phyloP scores from a whole-genome alignment of 23 red algal genomes.

The Gracilaria domingensis region DNA sequence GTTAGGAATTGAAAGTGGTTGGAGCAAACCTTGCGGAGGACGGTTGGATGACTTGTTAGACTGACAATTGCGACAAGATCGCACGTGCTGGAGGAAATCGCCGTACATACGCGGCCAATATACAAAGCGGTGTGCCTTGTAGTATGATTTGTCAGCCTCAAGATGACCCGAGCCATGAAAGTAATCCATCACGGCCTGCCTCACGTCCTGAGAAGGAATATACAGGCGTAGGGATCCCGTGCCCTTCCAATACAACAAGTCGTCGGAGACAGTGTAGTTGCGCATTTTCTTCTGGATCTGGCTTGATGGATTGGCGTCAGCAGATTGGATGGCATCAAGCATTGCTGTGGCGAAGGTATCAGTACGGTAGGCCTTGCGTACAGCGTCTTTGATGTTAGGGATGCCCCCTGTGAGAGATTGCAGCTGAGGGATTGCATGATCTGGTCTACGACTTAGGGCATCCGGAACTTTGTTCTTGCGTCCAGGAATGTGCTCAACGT shows the following conservation, averaged over 20 bases:
- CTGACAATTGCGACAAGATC: background rate
- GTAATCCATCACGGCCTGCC: background rate
- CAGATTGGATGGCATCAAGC: too few species aligned
- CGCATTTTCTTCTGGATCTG: too few species aligned
- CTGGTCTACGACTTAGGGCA: conserved; percentile 15
- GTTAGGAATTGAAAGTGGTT: conserved; percentile 11
- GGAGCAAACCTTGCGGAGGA: conserved; percentile 31
- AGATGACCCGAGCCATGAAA: conserved; percentile 5
- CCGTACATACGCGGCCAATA: conserved; percentile 35
- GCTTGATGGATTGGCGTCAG: too few species aligned
- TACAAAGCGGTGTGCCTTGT: background rate
- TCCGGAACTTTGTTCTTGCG: conserved; percentile 1
- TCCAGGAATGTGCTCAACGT: conserved; percentile 1
- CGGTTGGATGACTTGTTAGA: too few species aligned
- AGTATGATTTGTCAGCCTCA: conserved; percentile 24
- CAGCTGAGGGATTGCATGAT: too few species aligned
- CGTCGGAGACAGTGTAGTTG: too few species aligned
- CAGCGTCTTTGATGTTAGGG: too few species aligned
- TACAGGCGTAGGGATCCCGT: background rate
- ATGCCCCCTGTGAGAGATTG: too few species aligned
- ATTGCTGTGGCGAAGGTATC: too few species aligned
- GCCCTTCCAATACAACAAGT: too few species aligned
- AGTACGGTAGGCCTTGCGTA: too few species aligned
- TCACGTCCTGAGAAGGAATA: background rate
- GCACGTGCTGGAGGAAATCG: background rate